These are phyloP conservation scores for Penicillium psychrofluorescens DNA, from an alignment of 495 filamentous ascomycete genomes.

Conservation along the genomic window DNA sequence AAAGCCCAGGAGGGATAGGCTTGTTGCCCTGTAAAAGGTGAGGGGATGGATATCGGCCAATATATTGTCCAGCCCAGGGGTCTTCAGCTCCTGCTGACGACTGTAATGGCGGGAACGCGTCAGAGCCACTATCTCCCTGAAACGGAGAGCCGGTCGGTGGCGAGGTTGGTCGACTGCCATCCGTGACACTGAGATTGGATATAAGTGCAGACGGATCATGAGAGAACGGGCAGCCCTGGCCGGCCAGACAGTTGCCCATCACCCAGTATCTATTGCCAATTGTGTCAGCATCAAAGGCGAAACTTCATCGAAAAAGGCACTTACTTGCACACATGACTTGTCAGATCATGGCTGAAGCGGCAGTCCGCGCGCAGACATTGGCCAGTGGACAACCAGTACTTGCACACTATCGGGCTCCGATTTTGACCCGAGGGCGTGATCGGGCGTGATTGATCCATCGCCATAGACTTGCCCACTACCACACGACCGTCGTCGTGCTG, in stretches of 20 bases:
- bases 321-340: constrained; percentile 96
- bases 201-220: constrained; percentile 86
- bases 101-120: constrained; percentile 81
- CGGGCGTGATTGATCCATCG: constrained; percentile 59
- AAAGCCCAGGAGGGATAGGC: constrained; percentile 17
- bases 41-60: constrained; percentile 27
- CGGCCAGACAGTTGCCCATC: constrained; percentile 91
- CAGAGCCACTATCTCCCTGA: constrained; percentile 67
- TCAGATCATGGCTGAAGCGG: constrained; percentile 92
- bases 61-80: constrained; percentile 50
- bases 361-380: constrained; percentile 93
- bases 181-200: constrained; percentile 57
- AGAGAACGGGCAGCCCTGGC: constrained; percentile 92
- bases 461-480: constrained; percentile 88
- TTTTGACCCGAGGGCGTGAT: constrained; percentile 63
- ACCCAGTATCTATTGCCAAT: constrained; percentile 72
- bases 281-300: neutral
- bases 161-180: constrained; percentile 35
- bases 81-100: constrained; percentile 32
- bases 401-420: constrained; percentile 83
- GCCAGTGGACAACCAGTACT: constrained; percentile 89
- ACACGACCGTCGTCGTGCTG: constrained; percentile 42
- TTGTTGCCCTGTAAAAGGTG: constrained; percentile 25
- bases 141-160: constrained; percentile 48
- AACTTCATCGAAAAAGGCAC: constrained; percentile 23